Base-by-base conservation (phyloP, 2,329 filamentous ascomycete species). In the Zymoseptoria brevis region DNA sequence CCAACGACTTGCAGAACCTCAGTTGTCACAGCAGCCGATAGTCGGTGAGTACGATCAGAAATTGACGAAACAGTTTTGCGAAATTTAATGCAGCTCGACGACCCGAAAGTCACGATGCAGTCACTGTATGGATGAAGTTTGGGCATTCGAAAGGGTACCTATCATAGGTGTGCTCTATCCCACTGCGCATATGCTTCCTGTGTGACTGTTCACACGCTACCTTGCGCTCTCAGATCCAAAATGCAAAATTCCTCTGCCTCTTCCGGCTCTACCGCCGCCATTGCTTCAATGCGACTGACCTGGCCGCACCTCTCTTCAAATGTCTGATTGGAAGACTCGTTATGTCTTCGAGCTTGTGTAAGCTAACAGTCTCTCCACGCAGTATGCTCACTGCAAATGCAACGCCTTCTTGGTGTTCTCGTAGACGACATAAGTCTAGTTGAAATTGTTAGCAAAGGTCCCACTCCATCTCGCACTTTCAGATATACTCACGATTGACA, bases 391-490 rank as follows among this genome's bases (percentile, higher is more conserved):
- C 41, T 62, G 56, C 35, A 61, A 50, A 60, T 74, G 67, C 60
- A 96, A 79, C 35, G 88, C 72, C 67, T 81, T 83, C 79, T 96
- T 96, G 57, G 89, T 85, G 71, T 94, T 94, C 76, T 96, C 91
- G 71, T 96, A 96, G 61, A 94, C 88, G 69, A 96, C 85, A 80
- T 94, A 96, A 57, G 90, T 73, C 67, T 72, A 64, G 58, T 22
- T 19, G 8, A 49, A 48, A 11, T 1, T 1, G 30, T 55, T 30
- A 58, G 53, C 21, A 52, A 48, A 30, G 2, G 16, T 16, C 8
- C 19, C n/a, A 8, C 19, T 54, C 19, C 48, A 13, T 53, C 29
- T 58, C 8, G 50, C 50, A 56, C 4, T 22, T 24, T 26, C n/a
- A 16, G 16, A 21, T 19, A n/a, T 13, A 68, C 71, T 71, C 62